Evolutionary conservation across 2,329 filamentous ascomycete species (phyloP).

Genomic region (Emergomyces pasteurianus): DNA sequence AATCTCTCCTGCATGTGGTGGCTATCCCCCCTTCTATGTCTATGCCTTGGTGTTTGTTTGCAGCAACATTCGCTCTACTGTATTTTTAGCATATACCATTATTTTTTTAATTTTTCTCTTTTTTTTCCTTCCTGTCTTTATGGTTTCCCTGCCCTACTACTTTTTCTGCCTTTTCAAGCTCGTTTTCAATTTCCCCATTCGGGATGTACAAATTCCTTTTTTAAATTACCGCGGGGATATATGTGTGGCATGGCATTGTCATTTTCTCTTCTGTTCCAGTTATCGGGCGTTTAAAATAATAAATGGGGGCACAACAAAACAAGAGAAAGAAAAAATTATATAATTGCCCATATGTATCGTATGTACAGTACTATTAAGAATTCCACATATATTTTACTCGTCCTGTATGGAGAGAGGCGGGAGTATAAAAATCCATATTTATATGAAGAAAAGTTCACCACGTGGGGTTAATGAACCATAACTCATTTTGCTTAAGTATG

Average conservation of each 20-base stretch:
- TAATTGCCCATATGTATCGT: not conserved
- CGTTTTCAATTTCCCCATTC: not conserved
- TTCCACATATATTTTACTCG: too few species aligned
- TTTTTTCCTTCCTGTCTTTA: not conserved
- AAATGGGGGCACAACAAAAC: not conserved
- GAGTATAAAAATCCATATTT: too few species aligned
- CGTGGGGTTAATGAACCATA: too few species aligned
- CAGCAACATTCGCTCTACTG: not conserved
- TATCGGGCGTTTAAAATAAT: not conserved
- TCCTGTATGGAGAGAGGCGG: too few species aligned
- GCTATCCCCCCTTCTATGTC: not conserved
- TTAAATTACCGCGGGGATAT: not conserved
- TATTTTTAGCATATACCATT: not conserved
- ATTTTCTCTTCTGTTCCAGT: not conserved
- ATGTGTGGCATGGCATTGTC: not conserved
- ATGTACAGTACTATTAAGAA: not conserved
- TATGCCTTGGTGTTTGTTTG: not conserved
- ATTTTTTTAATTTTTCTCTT: not conserved
- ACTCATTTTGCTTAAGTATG: too few species aligned
- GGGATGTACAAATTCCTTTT: not conserved
- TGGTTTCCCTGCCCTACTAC: not conserved
- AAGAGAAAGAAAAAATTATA: not conserved
- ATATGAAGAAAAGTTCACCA: too few species aligned
- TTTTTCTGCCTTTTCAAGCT: not conserved
- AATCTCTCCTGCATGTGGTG: not conserved